phyloP scores from a whole-genome alignment of 1,139 yeast genomes.

The Magnusiomyces tetraspermus region DNA sequence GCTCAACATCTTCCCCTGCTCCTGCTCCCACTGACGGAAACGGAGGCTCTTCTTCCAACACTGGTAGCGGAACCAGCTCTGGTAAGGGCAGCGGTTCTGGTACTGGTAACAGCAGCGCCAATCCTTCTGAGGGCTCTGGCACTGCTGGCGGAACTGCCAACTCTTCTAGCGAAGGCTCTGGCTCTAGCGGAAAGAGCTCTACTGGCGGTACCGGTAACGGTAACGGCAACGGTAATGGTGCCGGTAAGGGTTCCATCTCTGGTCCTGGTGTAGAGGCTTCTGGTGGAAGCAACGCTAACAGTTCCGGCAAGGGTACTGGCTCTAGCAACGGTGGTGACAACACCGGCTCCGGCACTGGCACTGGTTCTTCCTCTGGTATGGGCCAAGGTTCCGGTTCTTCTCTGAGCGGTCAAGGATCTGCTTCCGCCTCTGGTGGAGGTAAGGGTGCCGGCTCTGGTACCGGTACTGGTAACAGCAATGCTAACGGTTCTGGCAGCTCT shows the following conservation, averaged over 20 bases:
- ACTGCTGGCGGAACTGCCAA: neutral
- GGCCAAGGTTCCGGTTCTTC: neutral
- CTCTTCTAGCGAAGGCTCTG: neutral
- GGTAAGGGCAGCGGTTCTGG: slow-evolving; percentile 1
- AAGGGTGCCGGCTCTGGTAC: neutral
- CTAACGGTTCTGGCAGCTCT: neutral
- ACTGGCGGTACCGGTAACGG: slow-evolving; percentile 1
- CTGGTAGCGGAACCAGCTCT: slow-evolving; percentile 2
- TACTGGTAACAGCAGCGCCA: neutral
- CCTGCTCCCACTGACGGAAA: neutral
- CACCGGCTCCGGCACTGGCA: neutral
- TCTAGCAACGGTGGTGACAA: neutral
- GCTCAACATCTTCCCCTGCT: neutral
- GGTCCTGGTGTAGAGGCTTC: neutral
- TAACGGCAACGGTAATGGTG: neutral
- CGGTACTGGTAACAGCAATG: neutral
- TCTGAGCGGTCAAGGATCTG: neutral
- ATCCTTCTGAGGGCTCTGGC: slow-evolving; percentile 1
- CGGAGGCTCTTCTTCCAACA: neutral
- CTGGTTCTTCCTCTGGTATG: neutral
- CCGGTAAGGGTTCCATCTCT: neutral
- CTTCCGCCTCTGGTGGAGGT: neutral
- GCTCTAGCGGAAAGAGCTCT: neutral
- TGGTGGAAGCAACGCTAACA: neutral
- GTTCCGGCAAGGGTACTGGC: neutral